Evolutionary conservation across 345 rosid species (phyloP), one percentile per base, ranked within the genome.

Genomic region (Bretschneidera sinensis): DNA sequence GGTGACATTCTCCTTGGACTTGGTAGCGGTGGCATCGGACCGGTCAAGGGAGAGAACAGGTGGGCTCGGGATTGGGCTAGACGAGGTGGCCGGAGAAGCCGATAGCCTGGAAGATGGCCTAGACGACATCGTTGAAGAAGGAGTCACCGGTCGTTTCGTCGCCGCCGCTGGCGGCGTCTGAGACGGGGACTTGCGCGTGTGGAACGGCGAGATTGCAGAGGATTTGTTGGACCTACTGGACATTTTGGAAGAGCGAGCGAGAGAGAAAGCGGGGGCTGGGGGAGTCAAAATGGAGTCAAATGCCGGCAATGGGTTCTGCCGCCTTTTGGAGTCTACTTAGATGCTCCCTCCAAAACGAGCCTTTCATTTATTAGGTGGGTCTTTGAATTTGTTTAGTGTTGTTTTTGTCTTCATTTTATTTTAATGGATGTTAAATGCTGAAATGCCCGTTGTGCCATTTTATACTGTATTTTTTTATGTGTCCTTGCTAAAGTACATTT

Each of bases 131-230:
- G 75, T 47, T 17, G 79, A 52, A 25, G 87, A 71, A 52, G 91
- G 85, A 64, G 85, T 81, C 14, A 48, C 56, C 54, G 87, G 83
- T 6, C 85, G 72, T 39, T 57, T 73, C 1, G 74, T 9, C 18
- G 67, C 15, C 59, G 70, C 57, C 45, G 77, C 66, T 24, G 77
- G 83, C 43, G 71, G 47, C n/a, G n/a, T n/a, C 64, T 39, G 71
- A 34, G 76, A 76, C 61, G 87, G 76, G 33, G 94, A 77, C 78
- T 74, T 84, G 21, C 84, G 96, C n/a, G 84, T 77, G 64, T 94
- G 94, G 76, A 83, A 80, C 50, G 96, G 97, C 16, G 94, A 85
- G 83, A 85, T 85, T 55, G 35, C 59, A 65, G 92, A 85, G 49
- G 89, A 67, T 18, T 84, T 74, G 66, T 68, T 78, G 22, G 96